Percentiles rank a stretch among this genome's conserved stretches.
Conservation (phyloP, 768 basidiomycete species). For the Tylopilus subfusipes region DNA sequence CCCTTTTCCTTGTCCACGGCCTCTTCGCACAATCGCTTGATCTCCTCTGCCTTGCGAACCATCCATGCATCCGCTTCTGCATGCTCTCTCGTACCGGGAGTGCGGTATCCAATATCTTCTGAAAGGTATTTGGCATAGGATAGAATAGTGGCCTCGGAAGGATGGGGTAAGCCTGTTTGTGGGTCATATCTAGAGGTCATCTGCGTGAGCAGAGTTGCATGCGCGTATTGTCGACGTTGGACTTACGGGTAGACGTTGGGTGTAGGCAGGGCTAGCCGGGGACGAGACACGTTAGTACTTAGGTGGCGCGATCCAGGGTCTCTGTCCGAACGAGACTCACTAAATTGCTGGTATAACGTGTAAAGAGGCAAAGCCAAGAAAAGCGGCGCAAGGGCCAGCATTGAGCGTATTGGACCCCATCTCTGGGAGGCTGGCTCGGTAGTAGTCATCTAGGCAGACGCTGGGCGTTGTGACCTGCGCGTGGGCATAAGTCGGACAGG, state of each 20-base stretch:
- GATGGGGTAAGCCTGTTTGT: slow-evolving; percentile 56
- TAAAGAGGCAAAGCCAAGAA: slow-evolving; percentile 48
- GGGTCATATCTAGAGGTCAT: slow-evolving; percentile 40
- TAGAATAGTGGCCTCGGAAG: slow-evolving; percentile 69
- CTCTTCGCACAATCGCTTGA: slow-evolving; percentile 61
- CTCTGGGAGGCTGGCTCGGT: slow-evolving; percentile 1
- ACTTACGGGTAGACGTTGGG: slow-evolving; percentile 54
- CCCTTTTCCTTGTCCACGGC: slow-evolving; percentile 39
- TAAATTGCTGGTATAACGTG: slow-evolving; percentile 46
- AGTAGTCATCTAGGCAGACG: slow-evolving; percentile 5
- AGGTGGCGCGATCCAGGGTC: background rate
- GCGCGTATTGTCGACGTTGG: background rate
- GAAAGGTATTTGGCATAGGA: slow-evolving; percentile 64
- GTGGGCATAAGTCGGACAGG: background rate
- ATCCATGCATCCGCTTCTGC: slow-evolving; percentile 83
- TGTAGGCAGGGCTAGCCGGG: slow-evolving; percentile 48
- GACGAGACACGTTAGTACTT: slow-evolving; percentile 6
- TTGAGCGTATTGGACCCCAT: slow-evolving; percentile 61
- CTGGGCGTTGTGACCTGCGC: background rate
- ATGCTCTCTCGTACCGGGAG: slow-evolving; percentile 88
- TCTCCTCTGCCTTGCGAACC: slow-evolving; percentile 56
- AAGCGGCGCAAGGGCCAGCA: slow-evolving; percentile 52
- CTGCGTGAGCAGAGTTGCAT: background rate
- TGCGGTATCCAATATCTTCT: slow-evolving; percentile 86
- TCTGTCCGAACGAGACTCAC: slow-evolving; percentile 31